A percentile compares a stretch with the other conserved stretches of the same genome.
phyloP scores from a whole-genome alignment of 2,329 filamentous ascomycete species.

The Colletotrichum magnum region DNA sequence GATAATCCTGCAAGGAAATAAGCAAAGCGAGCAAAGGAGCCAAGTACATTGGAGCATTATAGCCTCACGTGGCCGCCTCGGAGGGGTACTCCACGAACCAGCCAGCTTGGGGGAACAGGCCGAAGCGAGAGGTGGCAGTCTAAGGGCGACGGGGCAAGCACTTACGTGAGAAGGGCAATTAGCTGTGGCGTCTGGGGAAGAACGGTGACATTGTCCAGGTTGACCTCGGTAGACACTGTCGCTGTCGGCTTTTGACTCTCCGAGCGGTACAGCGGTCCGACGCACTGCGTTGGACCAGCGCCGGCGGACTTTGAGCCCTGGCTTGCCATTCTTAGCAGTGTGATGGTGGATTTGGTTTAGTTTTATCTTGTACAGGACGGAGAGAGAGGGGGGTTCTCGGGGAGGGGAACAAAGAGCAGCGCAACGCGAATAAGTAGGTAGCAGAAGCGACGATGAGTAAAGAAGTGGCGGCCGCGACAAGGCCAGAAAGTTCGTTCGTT shows the following conservation, averaged over 20 bases:
- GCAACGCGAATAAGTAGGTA: not conserved
- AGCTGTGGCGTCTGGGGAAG: conserved; percentile 95
- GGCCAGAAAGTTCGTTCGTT: too few relatives aligned
- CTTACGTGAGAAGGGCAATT: conserved; percentile 97
- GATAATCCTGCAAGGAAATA: conserved; percentile 79
- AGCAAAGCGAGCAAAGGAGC: too few relatives aligned
- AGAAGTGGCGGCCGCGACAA: not conserved
- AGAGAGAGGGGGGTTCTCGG: not conserved
- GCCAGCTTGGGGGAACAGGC: too few relatives aligned
- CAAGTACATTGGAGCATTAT: too few relatives aligned
- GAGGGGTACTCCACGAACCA: too few relatives aligned
- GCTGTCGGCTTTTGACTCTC: conserved; percentile 85
- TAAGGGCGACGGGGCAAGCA: conserved; percentile 38
- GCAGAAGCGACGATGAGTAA: not conserved
- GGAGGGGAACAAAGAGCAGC: not conserved
- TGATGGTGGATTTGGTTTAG: conserved; percentile 13
- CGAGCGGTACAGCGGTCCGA: conserved; percentile 85
- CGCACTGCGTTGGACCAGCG: conserved; percentile 66
- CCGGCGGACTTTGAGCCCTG: conserved; percentile 26
- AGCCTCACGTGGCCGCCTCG: too few relatives aligned
- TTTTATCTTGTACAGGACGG: not conserved
- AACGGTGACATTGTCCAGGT: conserved; percentile 89
- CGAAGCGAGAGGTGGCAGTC: too few relatives aligned
- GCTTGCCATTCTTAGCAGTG: conserved; percentile 17
- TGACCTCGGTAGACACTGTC: conserved; percentile 87